Base-by-base conservation (phyloP, 805 yeast species). In the Candida michaelii region DNA sequence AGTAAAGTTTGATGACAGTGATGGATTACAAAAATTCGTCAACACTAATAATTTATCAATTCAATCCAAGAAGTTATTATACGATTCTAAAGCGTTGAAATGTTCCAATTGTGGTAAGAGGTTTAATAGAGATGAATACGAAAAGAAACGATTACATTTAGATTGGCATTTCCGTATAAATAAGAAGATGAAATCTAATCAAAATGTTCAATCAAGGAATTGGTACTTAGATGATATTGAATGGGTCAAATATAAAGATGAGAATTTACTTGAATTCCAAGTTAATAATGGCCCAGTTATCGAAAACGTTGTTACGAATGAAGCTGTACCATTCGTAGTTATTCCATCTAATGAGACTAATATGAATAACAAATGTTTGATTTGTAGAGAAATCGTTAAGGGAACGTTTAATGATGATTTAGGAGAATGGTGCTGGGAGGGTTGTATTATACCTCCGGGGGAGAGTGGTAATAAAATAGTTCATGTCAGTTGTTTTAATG, bases 141-240 rank as follows among this genome's bases (percentile, higher is more conserved):
- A 65, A 36, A 76, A 77, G 45, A 77, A 68, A 44, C 53, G 82
- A 39, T 72, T 78, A 13, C 99, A 93, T 63, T 67, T 89, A 50
- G 99, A 91, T 62, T 91, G 97, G 97, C 98, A 91, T 69, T 89
- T 89, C 69, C 77, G 98, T 53, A 85, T 88, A 33, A 91, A 89
- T 62, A 88, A 87, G 59, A 82, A 85, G 54, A 69, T 86, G 36
- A 51, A 65, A 17, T 52, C 58, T 33, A 51, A 47, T 24, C 54
- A 62, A 17, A 56, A 59, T 19, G 81, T 83, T 33, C 90, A 86
- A 58, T 82, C 87, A 31, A 70, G 97, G 53, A 76, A 82, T 52
- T 90, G 96, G 95, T 90, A 82, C 59, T 64, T 89, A 46, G 81
- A 80, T 47, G 85, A 79, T 48, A 69, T 73, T 17, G 81, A 80